Conservation (phyloP, 2,329 filamentous ascomycete species). For the Aspergillus uvarum region DNA sequence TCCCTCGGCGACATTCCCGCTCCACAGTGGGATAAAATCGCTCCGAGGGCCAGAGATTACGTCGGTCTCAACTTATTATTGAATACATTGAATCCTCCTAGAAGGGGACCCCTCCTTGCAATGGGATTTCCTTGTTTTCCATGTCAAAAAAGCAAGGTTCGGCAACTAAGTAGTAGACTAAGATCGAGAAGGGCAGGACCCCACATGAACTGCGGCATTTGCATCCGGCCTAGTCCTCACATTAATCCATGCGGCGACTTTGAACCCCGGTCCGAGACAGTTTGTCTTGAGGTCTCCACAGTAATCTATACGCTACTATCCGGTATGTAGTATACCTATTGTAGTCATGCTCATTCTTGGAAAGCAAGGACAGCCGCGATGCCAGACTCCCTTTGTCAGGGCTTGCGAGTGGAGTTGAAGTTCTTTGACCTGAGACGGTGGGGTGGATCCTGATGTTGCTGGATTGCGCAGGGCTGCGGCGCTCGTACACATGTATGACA, state of each 20-base stretch:
- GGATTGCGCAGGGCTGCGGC: background rate
- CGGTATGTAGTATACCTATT: background rate
- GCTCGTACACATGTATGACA: background rate
- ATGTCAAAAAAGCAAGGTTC: background rate
- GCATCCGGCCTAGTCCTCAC: background rate
- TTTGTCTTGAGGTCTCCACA: background rate
- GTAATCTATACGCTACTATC: background rate
- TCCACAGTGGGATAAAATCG: background rate
- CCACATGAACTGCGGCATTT: background rate
- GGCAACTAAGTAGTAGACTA: background rate
- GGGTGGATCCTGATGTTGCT: background rate
- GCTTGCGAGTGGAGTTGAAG: background rate
- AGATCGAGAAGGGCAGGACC: too few relatives aligned
- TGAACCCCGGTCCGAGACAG: background rate
- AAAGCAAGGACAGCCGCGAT: background rate
- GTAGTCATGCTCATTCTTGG: background rate
- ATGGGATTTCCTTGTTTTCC: background rate
- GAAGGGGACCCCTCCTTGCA: background rate
- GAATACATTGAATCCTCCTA: background rate
- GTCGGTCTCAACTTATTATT: background rate
- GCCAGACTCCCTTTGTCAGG: background rate
- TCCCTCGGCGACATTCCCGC: background rate
- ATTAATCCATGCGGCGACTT: background rate
- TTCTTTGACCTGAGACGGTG: background rate
- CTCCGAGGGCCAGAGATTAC: background rate